A percentile compares a stretch with the other conserved stretches of the same genome.
Conservation (phyloP, 768 basidiomycete genomes). For the Russula virescens region DNA sequence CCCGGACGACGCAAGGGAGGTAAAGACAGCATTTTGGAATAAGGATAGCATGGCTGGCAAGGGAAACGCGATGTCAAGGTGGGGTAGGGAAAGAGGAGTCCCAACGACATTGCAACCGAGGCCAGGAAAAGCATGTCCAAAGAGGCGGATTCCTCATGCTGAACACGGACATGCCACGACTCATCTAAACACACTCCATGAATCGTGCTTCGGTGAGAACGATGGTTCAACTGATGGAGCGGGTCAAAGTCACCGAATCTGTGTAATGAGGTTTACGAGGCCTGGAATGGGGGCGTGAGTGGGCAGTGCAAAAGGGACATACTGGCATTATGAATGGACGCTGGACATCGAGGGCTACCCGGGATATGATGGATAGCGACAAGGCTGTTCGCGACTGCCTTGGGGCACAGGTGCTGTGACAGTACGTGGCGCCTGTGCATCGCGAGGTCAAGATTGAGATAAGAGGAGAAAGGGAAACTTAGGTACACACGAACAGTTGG, state of each 20-base stretch:
- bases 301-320: too few species aligned
- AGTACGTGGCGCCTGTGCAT: not conserved
- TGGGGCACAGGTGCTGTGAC: not conserved
- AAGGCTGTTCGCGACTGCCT: not conserved
- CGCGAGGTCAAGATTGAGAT: not conserved
- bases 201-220: not conserved
- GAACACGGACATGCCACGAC: conserved; percentile 6
- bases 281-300: too few species aligned
- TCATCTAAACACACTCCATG: not conserved
- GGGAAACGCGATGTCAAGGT: conserved; percentile 5
- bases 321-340: too few species aligned
- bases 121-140: not conserved
- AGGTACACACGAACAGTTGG: not conserved
- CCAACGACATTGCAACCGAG: not conserved
- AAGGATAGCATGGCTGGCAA: not conserved
- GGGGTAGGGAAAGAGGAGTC: conserved; percentile 3
- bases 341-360: not conserved
- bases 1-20: not conserved
- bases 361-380: not conserved
- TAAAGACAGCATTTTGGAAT: too few species aligned
- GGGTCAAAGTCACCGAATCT: not conserved
- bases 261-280: too few species aligned
- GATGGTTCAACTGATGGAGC: not conserved
- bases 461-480: not conserved
- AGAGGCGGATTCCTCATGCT: not conserved